phyloP scores from a whole-genome alignment of 2,329 filamentous ascomycete species.

The Pyrenophora tritici-repentis region DNA sequence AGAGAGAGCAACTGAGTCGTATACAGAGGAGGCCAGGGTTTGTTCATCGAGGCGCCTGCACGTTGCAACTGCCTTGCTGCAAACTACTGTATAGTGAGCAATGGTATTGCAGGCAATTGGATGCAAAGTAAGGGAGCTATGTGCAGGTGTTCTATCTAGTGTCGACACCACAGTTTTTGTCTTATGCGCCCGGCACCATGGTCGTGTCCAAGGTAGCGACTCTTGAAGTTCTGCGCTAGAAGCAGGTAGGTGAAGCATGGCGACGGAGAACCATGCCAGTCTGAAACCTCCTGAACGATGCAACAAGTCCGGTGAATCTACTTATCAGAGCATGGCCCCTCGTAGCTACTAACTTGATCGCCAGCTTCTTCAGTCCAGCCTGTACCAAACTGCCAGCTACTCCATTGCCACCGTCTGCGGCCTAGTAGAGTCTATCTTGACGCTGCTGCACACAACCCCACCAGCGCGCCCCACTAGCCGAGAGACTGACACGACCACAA shows the following conservation, averaged over 20 bases:
- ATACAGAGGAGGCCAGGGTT: neutral
- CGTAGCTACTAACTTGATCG: neutral
- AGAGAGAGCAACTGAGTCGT: neutral
- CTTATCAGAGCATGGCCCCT: slow-evolving; percentile 1
- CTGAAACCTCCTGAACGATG: slow-evolving; percentile 29
- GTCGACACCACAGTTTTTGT: neutral
- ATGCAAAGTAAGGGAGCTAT: neutral
- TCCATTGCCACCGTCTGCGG: slow-evolving; percentile 7
- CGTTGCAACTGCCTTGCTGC: neutral
- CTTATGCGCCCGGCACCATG: slow-evolving; percentile 4
- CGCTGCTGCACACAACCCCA: slow-evolving; percentile 26
- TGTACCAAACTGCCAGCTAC: neutral
- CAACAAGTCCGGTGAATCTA: slow-evolving; percentile 13
- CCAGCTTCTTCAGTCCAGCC: neutral
- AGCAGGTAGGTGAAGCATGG: slow-evolving; percentile 30
- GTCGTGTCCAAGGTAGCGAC: slow-evolving; percentile 9
- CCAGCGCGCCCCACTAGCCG: slow-evolving; percentile 34
- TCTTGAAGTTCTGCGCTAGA: slow-evolving; percentile 20
- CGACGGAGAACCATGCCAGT: slow-evolving; percentile 16
- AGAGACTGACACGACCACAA: slow-evolving; percentile 24
- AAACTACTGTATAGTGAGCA: neutral
- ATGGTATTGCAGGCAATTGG: neutral
- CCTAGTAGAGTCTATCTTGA: slow-evolving; percentile 25
- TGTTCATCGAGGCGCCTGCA: neutral
- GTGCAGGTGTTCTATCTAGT: neutral